Evolutionary conservation across 1,139 yeast species (phyloP).

Genomic region (Eremothecium cymbalariae): DNA sequence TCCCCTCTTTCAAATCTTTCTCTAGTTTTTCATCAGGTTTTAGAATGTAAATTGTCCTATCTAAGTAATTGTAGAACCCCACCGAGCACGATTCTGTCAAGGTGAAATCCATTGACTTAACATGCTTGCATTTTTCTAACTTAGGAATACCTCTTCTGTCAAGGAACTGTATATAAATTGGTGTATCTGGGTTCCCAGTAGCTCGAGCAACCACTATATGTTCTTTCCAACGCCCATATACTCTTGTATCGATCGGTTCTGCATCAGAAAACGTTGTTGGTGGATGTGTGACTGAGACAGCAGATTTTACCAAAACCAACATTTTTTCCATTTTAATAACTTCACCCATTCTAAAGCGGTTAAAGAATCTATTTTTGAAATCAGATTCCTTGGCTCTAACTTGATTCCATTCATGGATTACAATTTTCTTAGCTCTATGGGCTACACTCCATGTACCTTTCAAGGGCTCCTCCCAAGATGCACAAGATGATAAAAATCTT

Average conservation of each 20-base stretch:
- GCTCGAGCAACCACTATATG: slow-evolving; percentile 58
- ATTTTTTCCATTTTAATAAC: slow-evolving; percentile 57
- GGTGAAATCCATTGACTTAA: slow-evolving; percentile 28
- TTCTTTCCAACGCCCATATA: slow-evolving; percentile 71
- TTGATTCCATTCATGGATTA: slow-evolving; percentile 10
- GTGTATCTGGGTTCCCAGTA: slow-evolving; percentile 41
- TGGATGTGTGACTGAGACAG: slow-evolving; percentile 24
- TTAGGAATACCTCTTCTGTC: slow-evolving; percentile 38
- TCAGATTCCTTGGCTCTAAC: slow-evolving; percentile 7
- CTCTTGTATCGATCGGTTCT: slow-evolving; percentile 45
- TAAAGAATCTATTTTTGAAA: slow-evolving; percentile 13
- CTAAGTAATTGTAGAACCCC: slow-evolving; percentile 55
- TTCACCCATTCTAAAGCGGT: slow-evolving; percentile 41
- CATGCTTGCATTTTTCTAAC: slow-evolving; percentile 12
- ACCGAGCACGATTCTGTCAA: slow-evolving; percentile 32
- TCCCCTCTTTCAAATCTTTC: slow-evolving; percentile 14
- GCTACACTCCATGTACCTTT: slow-evolving; percentile 10
- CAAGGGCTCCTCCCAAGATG: slow-evolving; percentile 8
- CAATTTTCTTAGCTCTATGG: slow-evolving; percentile 13
- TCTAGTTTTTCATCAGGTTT: slow-evolving; percentile 30
- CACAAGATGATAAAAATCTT: slow-evolving; percentile 7
- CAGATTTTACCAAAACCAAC: slow-evolving; percentile 50
- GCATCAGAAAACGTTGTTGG: slow-evolving; percentile 37
- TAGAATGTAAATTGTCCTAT: slow-evolving; percentile 54
- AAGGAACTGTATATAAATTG: slow-evolving; percentile 56